Conservation (phyloP, 352 stramenopile genomes). For the Pythium monospermum region DNA sequence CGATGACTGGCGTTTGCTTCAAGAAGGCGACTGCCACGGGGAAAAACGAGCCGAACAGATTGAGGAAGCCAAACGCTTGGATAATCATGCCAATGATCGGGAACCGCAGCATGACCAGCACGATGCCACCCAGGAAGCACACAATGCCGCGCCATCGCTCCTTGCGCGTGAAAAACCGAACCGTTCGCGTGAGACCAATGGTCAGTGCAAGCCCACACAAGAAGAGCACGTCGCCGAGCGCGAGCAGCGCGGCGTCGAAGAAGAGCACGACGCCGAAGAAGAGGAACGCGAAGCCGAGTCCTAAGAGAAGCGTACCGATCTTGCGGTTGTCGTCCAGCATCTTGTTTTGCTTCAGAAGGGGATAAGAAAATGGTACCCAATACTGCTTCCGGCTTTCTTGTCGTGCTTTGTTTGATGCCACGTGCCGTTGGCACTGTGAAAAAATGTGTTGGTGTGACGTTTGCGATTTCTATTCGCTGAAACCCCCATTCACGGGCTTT, state of each 20-base stretch:
- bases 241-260: slow-evolving; percentile 92
- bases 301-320: slow-evolving; percentile 92
- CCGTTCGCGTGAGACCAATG: slow-evolving; percentile 89
- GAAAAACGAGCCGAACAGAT: slow-evolving; percentile 96
- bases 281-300: slow-evolving; percentile 89
- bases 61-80: slow-evolving; percentile 93
- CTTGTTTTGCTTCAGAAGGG: slow-evolving; percentile 1
- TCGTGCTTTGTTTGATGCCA: too few species aligned
- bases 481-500: too few species aligned
- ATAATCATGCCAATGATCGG: slow-evolving; percentile 92
- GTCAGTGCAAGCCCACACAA: slow-evolving; percentile 91
- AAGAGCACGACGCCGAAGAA: slow-evolving; percentile 93
- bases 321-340: slow-evolving; percentile 94
- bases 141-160: slow-evolving; percentile 93
- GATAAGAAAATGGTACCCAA: slow-evolving; percentile 7
- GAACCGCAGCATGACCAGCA: slow-evolving; percentile 91
- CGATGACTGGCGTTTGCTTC: slow-evolving; percentile 90
- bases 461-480: too few species aligned
- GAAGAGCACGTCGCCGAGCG: slow-evolving; percentile 93
- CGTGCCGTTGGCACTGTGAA: too few species aligned
- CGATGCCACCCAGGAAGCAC: slow-evolving; percentile 91
- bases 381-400: too few species aligned
- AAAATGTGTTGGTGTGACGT: too few species aligned
- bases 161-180: slow-evolving; percentile 93
- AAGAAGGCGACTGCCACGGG: slow-evolving; percentile 91